phyloP scores from a whole-genome alignment of 2,329 filamentous ascomycete species.

The Ceratocystis huliohia region DNA sequence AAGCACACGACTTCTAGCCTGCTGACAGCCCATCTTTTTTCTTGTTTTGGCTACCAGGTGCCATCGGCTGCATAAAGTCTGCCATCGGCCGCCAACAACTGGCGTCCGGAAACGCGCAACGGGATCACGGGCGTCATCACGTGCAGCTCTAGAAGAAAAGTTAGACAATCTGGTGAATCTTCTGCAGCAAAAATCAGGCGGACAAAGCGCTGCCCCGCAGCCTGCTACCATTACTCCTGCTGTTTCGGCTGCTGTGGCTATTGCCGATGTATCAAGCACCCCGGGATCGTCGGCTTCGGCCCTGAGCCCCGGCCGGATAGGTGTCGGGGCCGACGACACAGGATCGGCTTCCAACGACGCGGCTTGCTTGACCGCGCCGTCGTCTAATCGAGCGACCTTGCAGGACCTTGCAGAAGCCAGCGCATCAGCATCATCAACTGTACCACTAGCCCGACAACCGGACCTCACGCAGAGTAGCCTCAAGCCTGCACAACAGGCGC shows the following conservation, averaged over 20 bases:
- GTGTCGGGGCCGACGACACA: not conserved
- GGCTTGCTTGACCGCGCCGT: slow-evolving; percentile 2
- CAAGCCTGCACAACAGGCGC: not conserved
- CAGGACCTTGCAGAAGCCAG: slow-evolving; percentile 19
- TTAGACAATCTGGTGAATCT: slow-evolving; percentile 26
- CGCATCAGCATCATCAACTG: slow-evolving; percentile 9
- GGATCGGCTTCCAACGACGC: not conserved
- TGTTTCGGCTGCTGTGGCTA: not conserved
- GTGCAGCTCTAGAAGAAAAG: slow-evolving; percentile 25
- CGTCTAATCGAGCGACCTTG: slow-evolving; percentile 15
- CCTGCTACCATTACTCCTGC: not conserved
- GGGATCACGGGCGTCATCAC: slow-evolving; percentile 11
- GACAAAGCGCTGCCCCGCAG: not conserved
- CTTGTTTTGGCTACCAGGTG: slow-evolving; percentile 25
- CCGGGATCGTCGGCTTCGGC: not conserved
- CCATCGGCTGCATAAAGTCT: slow-evolving; percentile 31
- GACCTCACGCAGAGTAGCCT: not conserved
- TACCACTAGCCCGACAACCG: not conserved
- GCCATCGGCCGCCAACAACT: slow-evolving; percentile 24
- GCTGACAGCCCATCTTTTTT: not conserved
- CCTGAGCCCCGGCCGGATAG: not conserved
- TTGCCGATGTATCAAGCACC: not conserved
- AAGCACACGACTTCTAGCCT: not conserved
- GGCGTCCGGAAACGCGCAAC: slow-evolving; percentile 15
- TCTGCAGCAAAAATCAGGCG: slow-evolving; percentile 23